A percentile compares a stretch with the other conserved stretches of the same genome.
These are phyloP conservation scores for Diplodia sapinea DNA, from an alignment of 2,329 filamentous ascomycete species.

Conservation along the genomic window DNA sequence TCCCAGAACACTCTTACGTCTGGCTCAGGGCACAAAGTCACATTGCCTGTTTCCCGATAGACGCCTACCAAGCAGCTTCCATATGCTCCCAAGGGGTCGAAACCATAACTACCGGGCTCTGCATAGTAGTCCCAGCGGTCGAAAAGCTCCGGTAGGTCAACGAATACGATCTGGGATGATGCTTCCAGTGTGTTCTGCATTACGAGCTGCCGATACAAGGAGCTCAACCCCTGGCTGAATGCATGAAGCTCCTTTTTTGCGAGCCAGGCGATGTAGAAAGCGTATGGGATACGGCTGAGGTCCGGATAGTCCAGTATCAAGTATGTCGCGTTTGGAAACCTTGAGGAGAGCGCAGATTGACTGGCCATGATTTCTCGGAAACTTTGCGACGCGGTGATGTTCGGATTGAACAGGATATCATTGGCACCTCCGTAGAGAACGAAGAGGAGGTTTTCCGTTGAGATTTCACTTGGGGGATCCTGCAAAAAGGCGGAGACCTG, in stretches of 20 bases:
- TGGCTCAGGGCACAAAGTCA: neutral
- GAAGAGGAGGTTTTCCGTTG: neutral
- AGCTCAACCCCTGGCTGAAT: neutral
- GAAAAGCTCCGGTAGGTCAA: neutral
- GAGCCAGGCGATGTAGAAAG: neutral
- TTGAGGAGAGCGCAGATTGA: neutral
- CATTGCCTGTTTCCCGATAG: neutral
- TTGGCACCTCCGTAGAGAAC: constrained; percentile 10
- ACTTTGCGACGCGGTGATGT: neutral
- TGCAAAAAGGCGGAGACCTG: neutral
- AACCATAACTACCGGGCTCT: neutral
- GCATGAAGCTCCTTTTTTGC: neutral
- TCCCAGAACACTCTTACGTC: neutral
- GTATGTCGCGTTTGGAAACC: neutral
- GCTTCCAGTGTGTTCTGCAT: neutral
- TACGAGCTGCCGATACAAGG: neutral
- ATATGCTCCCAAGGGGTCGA: neutral
- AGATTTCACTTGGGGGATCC: neutral
- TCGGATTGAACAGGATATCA: constrained; percentile 7
- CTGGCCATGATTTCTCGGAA: constrained; percentile 2
- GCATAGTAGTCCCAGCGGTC: constrained; percentile 8
- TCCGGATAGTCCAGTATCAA: neutral
- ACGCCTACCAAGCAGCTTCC: constrained; percentile 6
- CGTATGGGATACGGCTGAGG: constrained; percentile 3
- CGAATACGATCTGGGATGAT: neutral